These are phyloP conservation scores for Curvularia lunata DNA, from an alignment of 2,329 filamentous ascomycete genomes.

Conservation along the genomic window DNA sequence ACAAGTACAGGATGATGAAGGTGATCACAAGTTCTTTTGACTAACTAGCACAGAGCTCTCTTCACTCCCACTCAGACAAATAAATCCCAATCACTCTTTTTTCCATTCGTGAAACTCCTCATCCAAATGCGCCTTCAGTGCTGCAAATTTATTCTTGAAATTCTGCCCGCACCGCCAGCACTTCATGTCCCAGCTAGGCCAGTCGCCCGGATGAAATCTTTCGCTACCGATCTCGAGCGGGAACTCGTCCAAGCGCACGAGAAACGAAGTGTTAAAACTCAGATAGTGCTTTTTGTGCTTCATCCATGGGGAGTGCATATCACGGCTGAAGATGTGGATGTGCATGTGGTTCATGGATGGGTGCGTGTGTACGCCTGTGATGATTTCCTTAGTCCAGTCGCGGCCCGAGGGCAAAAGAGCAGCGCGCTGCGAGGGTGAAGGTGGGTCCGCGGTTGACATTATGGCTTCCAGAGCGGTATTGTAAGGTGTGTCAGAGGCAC, in stretches of 20 bases:
- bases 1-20: too few species aligned
- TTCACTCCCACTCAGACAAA: too few species aligned
- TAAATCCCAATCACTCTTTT: conserved; percentile 28
- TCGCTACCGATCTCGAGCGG: conserved; percentile 72
- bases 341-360: conserved; percentile 94
- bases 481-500: conserved; percentile 67
- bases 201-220: conserved; percentile 65
- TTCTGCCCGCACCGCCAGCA: conserved; percentile 85
- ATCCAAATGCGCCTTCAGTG: conserved; percentile 76
- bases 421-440: conserved; percentile 52
- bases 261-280: conserved; percentile 85
- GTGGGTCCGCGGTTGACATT: conserved; percentile 56
- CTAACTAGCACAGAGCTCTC: not conserved
- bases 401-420: conserved; percentile 66
- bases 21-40: too few species aligned
- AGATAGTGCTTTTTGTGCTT: conserved; percentile 90
- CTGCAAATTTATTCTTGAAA: conserved; percentile 76
- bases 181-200: conserved; percentile 68
- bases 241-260: conserved; percentile 79
- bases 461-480: conserved; percentile 58
- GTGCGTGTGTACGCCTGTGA: conserved; percentile 80
- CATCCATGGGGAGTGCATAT: conserved; percentile 74
- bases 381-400: conserved; percentile 78
- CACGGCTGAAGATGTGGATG: conserved; percentile 82
- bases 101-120: conserved; percentile 80